Percentiles rank a stretch among this genome's conserved stretches.
phyloP scores from a whole-genome alignment of 768 basidiomycete genomes.

The Tylopilus balloui region DNA sequence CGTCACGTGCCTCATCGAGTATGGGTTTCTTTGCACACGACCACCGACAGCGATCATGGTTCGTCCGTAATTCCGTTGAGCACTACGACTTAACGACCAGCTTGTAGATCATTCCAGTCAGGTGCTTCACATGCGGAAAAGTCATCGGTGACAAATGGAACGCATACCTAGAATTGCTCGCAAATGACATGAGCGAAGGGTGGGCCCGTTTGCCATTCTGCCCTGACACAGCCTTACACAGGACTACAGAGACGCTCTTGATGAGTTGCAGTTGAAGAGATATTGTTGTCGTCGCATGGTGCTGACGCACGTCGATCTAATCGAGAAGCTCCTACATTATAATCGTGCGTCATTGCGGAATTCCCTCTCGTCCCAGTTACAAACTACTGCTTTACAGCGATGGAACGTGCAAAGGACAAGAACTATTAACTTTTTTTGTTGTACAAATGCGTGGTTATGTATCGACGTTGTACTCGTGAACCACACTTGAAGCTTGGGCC shows the following conservation, averaged over 20 bases:
- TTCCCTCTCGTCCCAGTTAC: background rate
- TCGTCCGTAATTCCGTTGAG: background rate
- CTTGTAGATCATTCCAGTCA: conserved; percentile 86
- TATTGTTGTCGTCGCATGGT: conserved; percentile 99
- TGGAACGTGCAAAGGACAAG: conserved; percentile 33
- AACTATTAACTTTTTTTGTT: conserved; percentile 6
- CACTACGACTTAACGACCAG: background rate
- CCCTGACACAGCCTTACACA: background rate
- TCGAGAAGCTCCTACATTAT: conserved; percentile 94
- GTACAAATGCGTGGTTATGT: background rate
- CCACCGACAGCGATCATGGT: conserved; percentile 21
- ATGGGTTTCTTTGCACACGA: background rate
- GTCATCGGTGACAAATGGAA: conserved; percentile 97
- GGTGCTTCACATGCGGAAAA: conserved; percentile 96
- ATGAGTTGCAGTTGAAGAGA: conserved; percentile 82
- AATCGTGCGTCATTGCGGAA: conserved; percentile 62
- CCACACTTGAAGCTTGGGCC: too few species aligned
- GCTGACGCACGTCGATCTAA: conserved; percentile 93
- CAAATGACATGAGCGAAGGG: conserved; percentile 86
- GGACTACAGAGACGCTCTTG: conserved; percentile 71
- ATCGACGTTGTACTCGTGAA: background rate
- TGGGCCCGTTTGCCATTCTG: conserved; percentile 35
- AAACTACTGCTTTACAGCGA: conserved; percentile 18
- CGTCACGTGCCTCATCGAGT: conserved; percentile 6
- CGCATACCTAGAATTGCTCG: conserved; percentile 75